Evolutionary conservation across 768 basidiomycete genomes (phyloP).

Genomic region (Lactarius indigo): DNA sequence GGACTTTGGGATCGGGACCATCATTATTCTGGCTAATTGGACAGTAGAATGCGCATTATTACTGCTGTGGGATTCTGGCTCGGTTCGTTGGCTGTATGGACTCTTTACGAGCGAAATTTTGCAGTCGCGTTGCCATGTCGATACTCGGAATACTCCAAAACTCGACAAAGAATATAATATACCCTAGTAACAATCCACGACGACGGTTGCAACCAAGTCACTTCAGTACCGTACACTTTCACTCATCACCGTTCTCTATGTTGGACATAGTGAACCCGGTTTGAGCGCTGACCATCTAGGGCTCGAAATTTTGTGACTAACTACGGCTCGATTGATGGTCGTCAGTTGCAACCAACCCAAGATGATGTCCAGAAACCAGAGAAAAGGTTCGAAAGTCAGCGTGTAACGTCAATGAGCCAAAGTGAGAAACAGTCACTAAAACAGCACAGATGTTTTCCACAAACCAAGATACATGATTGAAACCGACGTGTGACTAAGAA

Average conservation of each 20-base stretch:
- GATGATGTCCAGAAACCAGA: background rate
- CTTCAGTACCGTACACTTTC: background rate
- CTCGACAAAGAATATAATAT: background rate
- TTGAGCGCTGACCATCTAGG: background rate
- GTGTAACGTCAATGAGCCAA: background rate
- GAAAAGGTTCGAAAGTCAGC: background rate
- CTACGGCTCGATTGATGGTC: background rate
- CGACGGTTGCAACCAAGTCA: background rate
- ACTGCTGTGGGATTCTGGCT: background rate
- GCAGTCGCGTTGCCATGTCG: background rate
- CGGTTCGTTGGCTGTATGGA: background rate
- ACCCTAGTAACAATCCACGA: slow-evolving; percentile 7
- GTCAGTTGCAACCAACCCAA: background rate
- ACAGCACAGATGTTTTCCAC: slow-evolving; percentile 4
- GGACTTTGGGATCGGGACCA: background rate
- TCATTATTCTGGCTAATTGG: background rate
- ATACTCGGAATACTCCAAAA: background rate
- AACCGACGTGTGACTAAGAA: background rate
- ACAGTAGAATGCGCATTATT: background rate
- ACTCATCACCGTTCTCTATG: too few species aligned
- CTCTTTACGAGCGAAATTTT: slow-evolving; percentile 1
- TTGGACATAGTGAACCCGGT: background rate
- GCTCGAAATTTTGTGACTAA: background rate
- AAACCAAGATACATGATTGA: slow-evolving; percentile 9
- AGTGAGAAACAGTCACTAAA: background rate